These are phyloP conservation scores for Aureobasidium uvarum DNA, from an alignment of 2,329 filamentous ascomycete species.

Conservation along the genomic window DNA sequence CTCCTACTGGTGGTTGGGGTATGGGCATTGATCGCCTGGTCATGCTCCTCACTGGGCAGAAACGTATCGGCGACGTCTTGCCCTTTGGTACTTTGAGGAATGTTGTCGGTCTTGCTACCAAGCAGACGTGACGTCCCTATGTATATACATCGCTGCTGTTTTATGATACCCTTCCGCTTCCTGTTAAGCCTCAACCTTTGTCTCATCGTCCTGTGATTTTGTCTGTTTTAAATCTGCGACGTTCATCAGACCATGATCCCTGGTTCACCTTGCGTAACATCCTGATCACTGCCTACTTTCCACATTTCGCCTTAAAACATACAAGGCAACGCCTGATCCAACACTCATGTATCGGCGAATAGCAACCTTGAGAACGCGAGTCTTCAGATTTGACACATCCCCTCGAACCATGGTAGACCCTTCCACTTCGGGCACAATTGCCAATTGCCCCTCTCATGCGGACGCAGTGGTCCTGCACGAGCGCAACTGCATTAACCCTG, in stretches of 20 bases:
- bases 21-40: slow-evolving; percentile 87
- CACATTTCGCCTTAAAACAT: background rate
- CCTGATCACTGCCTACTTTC: background rate
- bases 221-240: background rate
- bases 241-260: background rate
- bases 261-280: no score
- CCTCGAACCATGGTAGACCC: slow-evolving; percentile 6
- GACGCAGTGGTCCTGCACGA: slow-evolving; percentile 1
- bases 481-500: slow-evolving; percentile 1
- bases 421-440: background rate
- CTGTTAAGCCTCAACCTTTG: background rate
- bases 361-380: background rate
- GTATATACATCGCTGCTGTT: slow-evolving; percentile 6
- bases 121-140: slow-evolving; percentile 5
- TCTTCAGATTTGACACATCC: background rate
- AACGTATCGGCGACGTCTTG: slow-evolving; percentile 80
- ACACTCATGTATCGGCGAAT: background rate
- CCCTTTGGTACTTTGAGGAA: slow-evolving; percentile 80
- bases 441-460: background rate
- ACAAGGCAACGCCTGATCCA: background rate
- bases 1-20: slow-evolving; percentile 97
- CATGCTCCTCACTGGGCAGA: slow-evolving; percentile 81
- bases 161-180: slow-evolving; percentile 16
- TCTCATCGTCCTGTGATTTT: background rate
- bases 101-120: slow-evolving; percentile 44